Percentiles rank a stretch among this genome's conserved stretches.
These are phyloP conservation scores for Trichosanthes cucumerina DNA, from an alignment of 306 rosid species.

Conservation along the genomic window DNA sequence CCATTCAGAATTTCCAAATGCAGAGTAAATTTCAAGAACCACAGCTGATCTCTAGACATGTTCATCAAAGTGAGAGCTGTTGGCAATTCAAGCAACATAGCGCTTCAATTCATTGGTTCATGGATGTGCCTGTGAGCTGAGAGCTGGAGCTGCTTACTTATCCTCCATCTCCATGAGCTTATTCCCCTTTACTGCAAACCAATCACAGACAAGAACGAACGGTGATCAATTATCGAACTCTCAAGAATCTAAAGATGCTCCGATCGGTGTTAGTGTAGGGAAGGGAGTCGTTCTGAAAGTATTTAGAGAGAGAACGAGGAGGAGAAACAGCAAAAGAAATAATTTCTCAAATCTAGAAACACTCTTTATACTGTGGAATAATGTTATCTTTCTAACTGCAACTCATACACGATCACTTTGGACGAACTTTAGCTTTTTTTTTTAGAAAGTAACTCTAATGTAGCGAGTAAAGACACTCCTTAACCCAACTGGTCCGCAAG, in stretches of 20 bases:
- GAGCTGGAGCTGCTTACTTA: background rate
- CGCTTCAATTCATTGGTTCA: background rate
- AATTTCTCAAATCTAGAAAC: background rate
- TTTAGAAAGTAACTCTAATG: background rate
- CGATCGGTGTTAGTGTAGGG: background rate
- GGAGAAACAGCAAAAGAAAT: background rate
- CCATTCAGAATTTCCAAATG: background rate
- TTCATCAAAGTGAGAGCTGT: conserved; percentile 2
- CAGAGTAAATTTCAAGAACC: background rate
- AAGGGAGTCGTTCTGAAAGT: background rate
- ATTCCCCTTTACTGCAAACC: background rate
- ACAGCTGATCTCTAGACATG: background rate
- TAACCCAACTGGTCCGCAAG: background rate
- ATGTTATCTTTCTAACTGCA: background rate
- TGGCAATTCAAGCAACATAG: background rate
- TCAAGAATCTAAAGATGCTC: background rate
- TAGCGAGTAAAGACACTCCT: background rate
- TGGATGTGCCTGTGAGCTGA: background rate
- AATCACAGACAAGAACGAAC: background rate
- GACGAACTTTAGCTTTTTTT: background rate
- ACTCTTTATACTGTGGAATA: background rate
- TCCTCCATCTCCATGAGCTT: background rate
- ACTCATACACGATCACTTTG: background rate
- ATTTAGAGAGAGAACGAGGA: background rate
- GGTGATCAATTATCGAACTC: background rate